phyloP scores from a whole-genome alignment of 495 filamentous ascomycete genomes.

The Hyaloscypha variabilis region DNA sequence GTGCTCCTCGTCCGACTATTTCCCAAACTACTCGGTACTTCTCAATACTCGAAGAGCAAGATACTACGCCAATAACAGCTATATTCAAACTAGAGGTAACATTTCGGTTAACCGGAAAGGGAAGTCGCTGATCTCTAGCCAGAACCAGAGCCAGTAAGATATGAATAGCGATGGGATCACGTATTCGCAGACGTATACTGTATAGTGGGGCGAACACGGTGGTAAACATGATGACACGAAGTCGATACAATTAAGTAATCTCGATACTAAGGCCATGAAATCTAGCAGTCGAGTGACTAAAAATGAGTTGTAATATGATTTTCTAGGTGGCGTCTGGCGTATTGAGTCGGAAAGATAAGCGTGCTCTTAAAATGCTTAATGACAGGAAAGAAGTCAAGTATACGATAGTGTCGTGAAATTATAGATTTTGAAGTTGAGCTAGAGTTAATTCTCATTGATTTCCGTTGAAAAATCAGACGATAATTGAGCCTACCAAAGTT shows the following conservation, averaged over 20 bases:
- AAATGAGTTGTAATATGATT: conserved; percentile 9
- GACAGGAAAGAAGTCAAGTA: no score
- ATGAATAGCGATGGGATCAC: conserved; percentile 4
- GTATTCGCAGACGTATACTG: conserved; percentile 11
- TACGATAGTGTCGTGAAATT: no score
- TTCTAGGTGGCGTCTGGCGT: no score
- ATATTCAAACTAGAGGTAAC: conserved; percentile 11
- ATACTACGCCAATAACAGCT: conserved; percentile 20
- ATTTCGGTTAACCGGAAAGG: conserved; percentile 9
- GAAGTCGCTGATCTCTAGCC: conserved; percentile 9
- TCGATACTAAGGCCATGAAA: conserved; percentile 10
- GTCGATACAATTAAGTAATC: conserved; percentile 7
- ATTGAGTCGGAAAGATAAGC: no score
- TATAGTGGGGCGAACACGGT: conserved; percentile 8
- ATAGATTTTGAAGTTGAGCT: no score
- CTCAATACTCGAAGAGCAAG: no score
- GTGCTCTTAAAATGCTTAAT: no score
- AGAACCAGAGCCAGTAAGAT: neutral
- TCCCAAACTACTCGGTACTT: no score
- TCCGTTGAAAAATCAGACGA: no score
- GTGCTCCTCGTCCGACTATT: no score
- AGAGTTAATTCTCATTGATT: no score
- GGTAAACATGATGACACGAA: conserved; percentile 10
- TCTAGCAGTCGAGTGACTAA: conserved; percentile 8
- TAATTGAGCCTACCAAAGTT: no score